These are phyloP conservation scores for Closterium sp. DNA, from an alignment of 139 green algal genomes.

Conservation along the genomic window DNA sequence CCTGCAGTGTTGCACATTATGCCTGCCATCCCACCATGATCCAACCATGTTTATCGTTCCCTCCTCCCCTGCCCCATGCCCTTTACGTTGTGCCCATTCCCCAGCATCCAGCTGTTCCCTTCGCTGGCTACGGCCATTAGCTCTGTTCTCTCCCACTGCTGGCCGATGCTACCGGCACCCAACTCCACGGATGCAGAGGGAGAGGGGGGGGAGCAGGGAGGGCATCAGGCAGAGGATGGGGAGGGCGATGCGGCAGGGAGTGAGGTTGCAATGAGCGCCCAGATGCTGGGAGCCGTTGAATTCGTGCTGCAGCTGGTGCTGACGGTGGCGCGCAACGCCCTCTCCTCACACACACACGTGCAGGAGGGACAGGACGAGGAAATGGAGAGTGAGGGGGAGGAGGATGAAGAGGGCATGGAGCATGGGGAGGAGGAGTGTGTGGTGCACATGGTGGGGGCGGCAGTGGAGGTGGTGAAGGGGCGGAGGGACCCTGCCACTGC, in stretches of 20 bases:
- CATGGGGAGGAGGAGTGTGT: background rate
- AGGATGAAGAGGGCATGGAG: background rate
- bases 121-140: background rate
- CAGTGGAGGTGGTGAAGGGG: background rate
- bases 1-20: background rate
- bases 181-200: background rate
- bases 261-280: background rate
- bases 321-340: background rate
- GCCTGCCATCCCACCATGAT: background rate
- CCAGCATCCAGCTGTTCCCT: background rate
- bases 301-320: background rate
- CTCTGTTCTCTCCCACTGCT: background rate
- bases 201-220: background rate
- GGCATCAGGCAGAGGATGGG: background rate
- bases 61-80: background rate
- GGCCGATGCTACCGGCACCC: background rate
- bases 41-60: background rate
- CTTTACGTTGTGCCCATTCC: background rate
- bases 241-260: background rate
- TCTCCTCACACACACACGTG: background rate
- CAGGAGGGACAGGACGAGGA: background rate
- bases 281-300: background rate
- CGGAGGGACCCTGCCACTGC: constrained; percentile 11
- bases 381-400: background rate
- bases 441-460: background rate